Evolutionary conservation across 257 asterid species (phyloP).

Genomic region (Dorcoceras hygrometricum): DNA sequence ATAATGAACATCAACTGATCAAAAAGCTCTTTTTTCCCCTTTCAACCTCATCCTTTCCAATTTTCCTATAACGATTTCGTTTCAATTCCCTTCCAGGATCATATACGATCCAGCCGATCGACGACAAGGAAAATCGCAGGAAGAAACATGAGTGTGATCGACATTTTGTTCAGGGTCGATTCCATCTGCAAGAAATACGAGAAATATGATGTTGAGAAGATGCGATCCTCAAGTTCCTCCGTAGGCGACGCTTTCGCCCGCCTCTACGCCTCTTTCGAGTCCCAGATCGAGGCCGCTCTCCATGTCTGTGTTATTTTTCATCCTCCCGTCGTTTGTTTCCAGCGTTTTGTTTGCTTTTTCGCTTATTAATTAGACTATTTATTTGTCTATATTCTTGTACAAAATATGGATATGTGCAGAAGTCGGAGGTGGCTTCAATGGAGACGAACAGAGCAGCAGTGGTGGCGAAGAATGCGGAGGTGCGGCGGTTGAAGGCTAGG

Average conservation of each 20-base stretch:
- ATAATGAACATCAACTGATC: conserved; percentile 18
- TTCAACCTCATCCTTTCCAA: neutral
- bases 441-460: conserved; percentile 83
- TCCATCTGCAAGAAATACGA: conserved; percentile 75
- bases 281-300: conserved; percentile 64
- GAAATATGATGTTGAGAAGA: conserved; percentile 78
- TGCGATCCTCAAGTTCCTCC: conserved; percentile 36
- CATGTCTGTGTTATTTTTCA: conserved; percentile 27
- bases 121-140: neutral
- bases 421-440: conserved; percentile 53
- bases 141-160: conserved; percentile 72
- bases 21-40: neutral
- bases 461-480: conserved; percentile 90
- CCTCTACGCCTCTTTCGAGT: conserved; percentile 59
- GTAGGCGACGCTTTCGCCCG: conserved; percentile 72
- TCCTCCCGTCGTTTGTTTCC: neutral
- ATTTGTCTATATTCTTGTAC: neutral
- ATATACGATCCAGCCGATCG: neutral
- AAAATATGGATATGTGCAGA: conserved; percentile 30
- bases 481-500: conserved; percentile 79
- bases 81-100: conserved; percentile 20
- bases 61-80: conserved; percentile 21
- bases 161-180: conserved; percentile 72
- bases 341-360: neutral
- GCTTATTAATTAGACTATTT: neutral